Base-by-base conservation (phyloP, 1,139 yeast species). In the Yamadazyma sp. region DNA sequence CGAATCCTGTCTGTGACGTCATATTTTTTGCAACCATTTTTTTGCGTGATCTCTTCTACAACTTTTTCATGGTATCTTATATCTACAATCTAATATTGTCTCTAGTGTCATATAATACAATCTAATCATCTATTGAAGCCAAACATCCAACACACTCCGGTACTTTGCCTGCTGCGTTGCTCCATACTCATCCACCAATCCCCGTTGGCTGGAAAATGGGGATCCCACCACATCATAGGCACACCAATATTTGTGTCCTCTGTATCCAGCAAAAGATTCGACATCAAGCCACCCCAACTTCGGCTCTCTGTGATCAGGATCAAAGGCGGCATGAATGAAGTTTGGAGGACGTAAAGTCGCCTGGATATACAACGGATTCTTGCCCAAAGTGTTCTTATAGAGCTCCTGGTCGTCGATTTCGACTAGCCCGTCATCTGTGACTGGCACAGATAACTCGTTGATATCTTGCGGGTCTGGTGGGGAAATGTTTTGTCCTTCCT, bases 1-100 rank as follows among this genome's bases (percentile, higher is more conserved):
- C 87, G 86, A 81, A 81, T 81, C 87, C 86, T 81, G 87, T 80
- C 84, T 78, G 85, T 81, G 79, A 80, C 87, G 87, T 40, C 51
- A 57, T 64, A 59, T 67, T 68, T 74, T 70, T 58, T 29, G 25
- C 34, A 23, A 22, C 26, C 23, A 11, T n/a, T n/a, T n/a, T n/a
- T n/a, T n/a, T n/a, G n/a, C n/a, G n/a, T n/a, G n/a, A n/a, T n/a
- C n/a, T n/a, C n/a, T n/a, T n/a, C n/a, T n/a, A n/a, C n/a, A n/a
- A n/a, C n/a, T n/a, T n/a, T n/a, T n/a, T n/a, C n/a, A n/a, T n/a
- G n/a, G n/a, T n/a, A n/a, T n/a, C n/a, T n/a, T n/a, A n/a, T n/a
- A n/a, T n/a, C n/a, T n/a, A n/a, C n/a, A n/a, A n/a, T n/a, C n/a
- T n/a, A n/a, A n/a, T n/a, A 6, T 16, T 29, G 8, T 16, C 11